Conservation (phyloP, 73 alveolate species). For the Breviolum minutum region DNA sequence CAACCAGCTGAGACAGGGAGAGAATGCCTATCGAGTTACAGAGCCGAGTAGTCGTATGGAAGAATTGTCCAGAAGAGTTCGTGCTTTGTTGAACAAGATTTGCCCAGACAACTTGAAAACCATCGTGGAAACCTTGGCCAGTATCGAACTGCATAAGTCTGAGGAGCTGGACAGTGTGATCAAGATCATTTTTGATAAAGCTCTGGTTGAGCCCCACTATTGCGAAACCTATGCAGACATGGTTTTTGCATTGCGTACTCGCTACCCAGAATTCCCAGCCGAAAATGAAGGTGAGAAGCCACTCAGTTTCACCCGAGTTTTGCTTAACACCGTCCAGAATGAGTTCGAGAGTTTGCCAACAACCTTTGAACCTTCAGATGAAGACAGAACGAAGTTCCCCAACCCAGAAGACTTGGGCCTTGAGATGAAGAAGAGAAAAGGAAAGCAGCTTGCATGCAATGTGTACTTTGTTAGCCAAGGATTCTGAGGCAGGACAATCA, state of each 20-base stretch:
- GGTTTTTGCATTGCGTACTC: slow-evolving; percentile 90
- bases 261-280: slow-evolving; percentile 94
- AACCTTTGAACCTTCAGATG: slow-evolving; percentile 87
- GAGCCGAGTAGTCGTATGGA: slow-evolving; percentile 74
- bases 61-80: slow-evolving; percentile 84
- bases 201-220: slow-evolving; percentile 94
- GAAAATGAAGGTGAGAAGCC: slow-evolving; percentile 93
- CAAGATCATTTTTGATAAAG: slow-evolving; percentile 85
- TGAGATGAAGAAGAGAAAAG: slow-evolving; percentile 94
- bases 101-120: slow-evolving; percentile 95
- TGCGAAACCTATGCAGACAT: slow-evolving; percentile 95
- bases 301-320: slow-evolving; percentile 86
- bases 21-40: slow-evolving; percentile 68
- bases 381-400: slow-evolving; percentile 59
- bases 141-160: slow-evolving; percentile 53
- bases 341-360: slow-evolving; percentile 93
- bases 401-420: slow-evolving; percentile 27
- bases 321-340: slow-evolving; percentile 63
- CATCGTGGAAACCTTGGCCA: slow-evolving; percentile 76
- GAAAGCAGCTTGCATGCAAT: slow-evolving; percentile 61
- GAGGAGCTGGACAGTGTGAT: slow-evolving; percentile 90
- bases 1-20: slow-evolving; percentile 23
- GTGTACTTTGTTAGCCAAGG: no score
- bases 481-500: background rate
- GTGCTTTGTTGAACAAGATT: slow-evolving; percentile 90